phyloP scores from a whole-genome alignment of 306 rosid genomes.

The Quercus robur region DNA sequence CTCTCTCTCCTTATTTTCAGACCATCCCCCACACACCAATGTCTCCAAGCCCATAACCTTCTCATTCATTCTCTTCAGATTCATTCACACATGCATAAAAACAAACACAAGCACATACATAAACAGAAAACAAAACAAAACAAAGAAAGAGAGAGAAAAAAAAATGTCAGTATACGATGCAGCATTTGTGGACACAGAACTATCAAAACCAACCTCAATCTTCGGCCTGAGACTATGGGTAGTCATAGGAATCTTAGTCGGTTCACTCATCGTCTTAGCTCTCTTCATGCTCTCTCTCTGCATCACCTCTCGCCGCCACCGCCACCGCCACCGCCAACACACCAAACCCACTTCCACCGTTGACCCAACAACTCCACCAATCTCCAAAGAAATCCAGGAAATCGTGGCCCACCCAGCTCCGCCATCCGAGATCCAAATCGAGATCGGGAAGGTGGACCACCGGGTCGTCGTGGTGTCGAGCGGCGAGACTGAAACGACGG shows the following conservation, averaged over 20 bases:
- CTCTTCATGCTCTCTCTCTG: constrained; percentile 91
- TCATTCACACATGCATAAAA: neutral
- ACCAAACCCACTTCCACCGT: neutral
- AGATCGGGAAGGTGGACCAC: constrained; percentile 69
- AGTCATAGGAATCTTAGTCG: constrained; percentile 85
- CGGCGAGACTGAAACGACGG: constrained; percentile 69
- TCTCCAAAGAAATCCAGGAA: constrained; percentile 83
- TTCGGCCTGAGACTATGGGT: constrained; percentile 96
- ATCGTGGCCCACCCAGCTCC: constrained; percentile 42
- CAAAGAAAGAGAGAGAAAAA: neutral
- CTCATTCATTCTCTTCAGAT: neutral
- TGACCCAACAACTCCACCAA: constrained; percentile 34
- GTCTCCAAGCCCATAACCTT: neutral
- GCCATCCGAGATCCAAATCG: constrained; percentile 57
- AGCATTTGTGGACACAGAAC: constrained; percentile 72
- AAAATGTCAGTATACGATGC: constrained; percentile 78
- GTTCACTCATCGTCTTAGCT: constrained; percentile 63
- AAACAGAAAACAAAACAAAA: neutral
- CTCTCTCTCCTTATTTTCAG: constrained; percentile 16
- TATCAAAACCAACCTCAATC: constrained; percentile 74
- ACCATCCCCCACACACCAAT: neutral
- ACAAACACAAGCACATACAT: neutral
- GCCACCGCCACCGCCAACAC: constrained; percentile 23
- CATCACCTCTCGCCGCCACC: constrained; percentile 76
- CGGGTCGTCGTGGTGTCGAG: constrained; percentile 70